Base-by-base conservation (phyloP, 1,284 basidiomycete genomes). In the Trichosporon asahii region DNA sequence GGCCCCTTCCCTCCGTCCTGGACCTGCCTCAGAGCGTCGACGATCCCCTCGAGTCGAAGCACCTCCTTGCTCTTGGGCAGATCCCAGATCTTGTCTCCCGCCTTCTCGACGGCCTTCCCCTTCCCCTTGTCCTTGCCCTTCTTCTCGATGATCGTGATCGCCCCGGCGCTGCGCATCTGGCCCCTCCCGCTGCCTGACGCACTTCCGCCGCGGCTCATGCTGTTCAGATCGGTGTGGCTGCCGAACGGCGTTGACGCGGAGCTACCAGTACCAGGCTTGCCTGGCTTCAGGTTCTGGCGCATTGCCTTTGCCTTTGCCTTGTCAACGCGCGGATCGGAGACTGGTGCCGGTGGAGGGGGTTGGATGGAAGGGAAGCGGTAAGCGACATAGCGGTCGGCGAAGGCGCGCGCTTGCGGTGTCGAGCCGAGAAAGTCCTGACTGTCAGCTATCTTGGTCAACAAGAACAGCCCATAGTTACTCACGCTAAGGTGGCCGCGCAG, bases 361-460 rank as follows among this genome's bases (percentile, higher is more conserved):
- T 73, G 44, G 53, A 64, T 12, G 2, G 74, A 72, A 1, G 81
- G 81, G 70, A 82, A 82, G 40, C 79, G 78, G 61, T 72, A 66
- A 2, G 74, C 60, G 11, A 78, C 66, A 74, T 85, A 85, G 25
- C 74, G 65, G 29, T 72, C 66, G 2, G 75, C 76, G 70, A 84
- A 85, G 14, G 75, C 40, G 68, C 80, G 80, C 0, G 80, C 76
- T 2, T 72, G 31, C 0, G 78, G 73, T 0, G 76, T 73, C 0
- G 80, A 70, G 15, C 81, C 82, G 31, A 84, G 78, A 40, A 85
- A 80, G 66, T 82, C 80, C 80, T 84, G 70, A 11, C 5, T 27
- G 64, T 66, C 5, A 71, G 70, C 27, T 66, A n/a, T n/a, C n/a
- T n/a, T n/a, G n/a, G n/a, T n/a, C n/a, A n/a, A n/a, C n/a, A n/a